Base-by-base conservation (phyloP, 495 filamentous ascomycete species). In the Podospora sp. region DNA sequence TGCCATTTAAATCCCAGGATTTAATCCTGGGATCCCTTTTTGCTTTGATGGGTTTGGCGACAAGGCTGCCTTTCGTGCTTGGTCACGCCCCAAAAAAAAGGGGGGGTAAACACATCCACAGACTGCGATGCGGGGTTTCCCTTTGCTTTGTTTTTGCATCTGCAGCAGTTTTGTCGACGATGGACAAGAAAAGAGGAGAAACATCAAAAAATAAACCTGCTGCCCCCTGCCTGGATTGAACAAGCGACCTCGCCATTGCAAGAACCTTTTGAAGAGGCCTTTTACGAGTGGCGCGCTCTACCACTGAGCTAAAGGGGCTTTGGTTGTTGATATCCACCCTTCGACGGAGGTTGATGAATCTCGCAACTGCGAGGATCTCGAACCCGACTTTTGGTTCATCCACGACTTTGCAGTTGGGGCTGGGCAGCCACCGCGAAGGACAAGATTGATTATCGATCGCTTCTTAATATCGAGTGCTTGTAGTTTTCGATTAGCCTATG, bases 201-300 rank as follows among this genome's bases (percentile, higher is more conserved):
- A 2, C 53, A 24, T 24, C 20, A 57, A 40, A 62, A 62, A 62
- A 62, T n/a, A 9, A 62, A 16, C 0, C 0, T 49, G 59, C n/a
- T 62, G 59, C 59, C 59, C 36, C 29, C 59, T 46, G 35, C 24
- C 59, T 25, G 59, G 36, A 49, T 62, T 35, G 59, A 62, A 62
- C 59, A 25, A 35, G 24, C 29, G 59, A 49, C 59, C 59, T 62
- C 35, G 59, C 36, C 59, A 62, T 62, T 16, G 59, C 3, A 26
- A 36, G 35, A 61, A 12, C 1, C 16, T 36, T 8, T 40, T 36
- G 9, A 25, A 24, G 22, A 22, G 59, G 24, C 8, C 8, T 22
- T 18, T 5, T 62, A 62, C 59, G 33, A 62, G 59, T 62, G 59
- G 36, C 59, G 35, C 59, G 59, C 59, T 62, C 59, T 62, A 62